These are phyloP conservation scores for Rhodocollybia butyracea DNA, from an alignment of 768 basidiomycete species.

Conservation along the genomic window DNA sequence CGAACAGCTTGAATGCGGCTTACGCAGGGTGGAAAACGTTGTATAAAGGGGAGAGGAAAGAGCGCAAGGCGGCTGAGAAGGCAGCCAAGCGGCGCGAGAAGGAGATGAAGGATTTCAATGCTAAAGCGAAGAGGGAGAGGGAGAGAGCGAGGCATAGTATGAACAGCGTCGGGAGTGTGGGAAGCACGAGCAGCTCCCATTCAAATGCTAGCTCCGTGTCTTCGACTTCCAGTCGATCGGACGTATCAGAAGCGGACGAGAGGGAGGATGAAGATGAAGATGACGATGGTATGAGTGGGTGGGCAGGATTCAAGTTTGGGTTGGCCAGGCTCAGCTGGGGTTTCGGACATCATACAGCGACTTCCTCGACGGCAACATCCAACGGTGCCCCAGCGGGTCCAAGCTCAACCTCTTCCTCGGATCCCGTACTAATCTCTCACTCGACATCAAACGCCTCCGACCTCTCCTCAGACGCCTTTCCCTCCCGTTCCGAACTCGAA, in stretches of 20 bases:
- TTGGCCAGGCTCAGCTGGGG: conserved; percentile 40
- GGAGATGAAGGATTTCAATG: background rate
- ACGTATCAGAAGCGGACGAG: conserved; percentile 14
- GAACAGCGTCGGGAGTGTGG: conserved; percentile 39
- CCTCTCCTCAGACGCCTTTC: conserved; percentile 21
- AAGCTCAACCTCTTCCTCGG: background rate
- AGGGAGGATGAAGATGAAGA: conserved; percentile 19
- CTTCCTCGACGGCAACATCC: conserved; percentile 16
- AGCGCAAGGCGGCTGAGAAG: background rate
- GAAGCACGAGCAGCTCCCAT: conserved; percentile 19
- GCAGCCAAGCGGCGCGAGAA: background rate
- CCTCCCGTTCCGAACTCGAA: conserved; percentile 41
- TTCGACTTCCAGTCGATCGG: conserved; percentile 5
- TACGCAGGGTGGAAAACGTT: background rate
- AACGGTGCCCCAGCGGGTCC: conserved; percentile 1
- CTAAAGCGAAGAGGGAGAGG: background rate
- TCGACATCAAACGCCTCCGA: background rate
- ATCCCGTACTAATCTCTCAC: background rate
- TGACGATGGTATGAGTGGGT: conserved; percentile 25
- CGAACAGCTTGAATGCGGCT: background rate
- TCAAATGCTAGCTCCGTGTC: conserved; percentile 1
- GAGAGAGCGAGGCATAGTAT: conserved; percentile 14
- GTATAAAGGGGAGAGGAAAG: background rate
- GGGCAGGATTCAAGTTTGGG: conserved; percentile 39
- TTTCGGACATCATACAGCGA: conserved; percentile 29